Evolutionary conservation across 306 rosid genomes (phyloP).

Genomic region (Pterocarpus macrocarpus): DNA sequence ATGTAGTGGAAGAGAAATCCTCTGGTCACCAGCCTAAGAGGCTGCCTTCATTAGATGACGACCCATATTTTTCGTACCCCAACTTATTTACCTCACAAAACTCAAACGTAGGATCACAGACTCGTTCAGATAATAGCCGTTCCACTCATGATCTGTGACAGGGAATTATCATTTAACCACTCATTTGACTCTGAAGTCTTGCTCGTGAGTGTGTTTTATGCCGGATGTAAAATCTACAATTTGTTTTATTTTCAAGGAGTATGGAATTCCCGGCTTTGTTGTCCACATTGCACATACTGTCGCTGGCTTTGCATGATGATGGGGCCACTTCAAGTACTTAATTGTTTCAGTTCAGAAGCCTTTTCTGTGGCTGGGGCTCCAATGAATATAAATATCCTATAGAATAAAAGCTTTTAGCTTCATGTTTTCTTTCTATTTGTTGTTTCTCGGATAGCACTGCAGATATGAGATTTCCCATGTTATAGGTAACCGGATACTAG

Average conservation of each 20-base stretch:
- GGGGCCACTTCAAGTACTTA: conserved; percentile 11
- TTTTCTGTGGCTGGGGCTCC: conserved; percentile 20
- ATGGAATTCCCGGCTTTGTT: conserved; percentile 27
- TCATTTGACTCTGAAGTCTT: conserved; percentile 40
- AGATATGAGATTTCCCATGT: not conserved
- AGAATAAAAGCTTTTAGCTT: conserved; percentile 37
- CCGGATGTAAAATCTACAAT: conserved; percentile 28
- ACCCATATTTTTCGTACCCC: conserved; percentile 78
- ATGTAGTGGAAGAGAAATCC: conserved; percentile 45
- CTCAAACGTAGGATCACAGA: conserved; percentile 58
- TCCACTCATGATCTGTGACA: conserved; percentile 55
- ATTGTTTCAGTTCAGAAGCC: conserved; percentile 36
- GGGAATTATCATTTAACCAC: not conserved
- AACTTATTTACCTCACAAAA: conserved; percentile 76
- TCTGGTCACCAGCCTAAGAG: conserved; percentile 68
- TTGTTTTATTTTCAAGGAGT: conserved; percentile 28
- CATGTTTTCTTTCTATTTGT: conserved; percentile 6
- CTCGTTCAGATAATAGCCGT: conserved; percentile 61
- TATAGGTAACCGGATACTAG: conserved; percentile 2
- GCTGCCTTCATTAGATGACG: conserved; percentile 83
- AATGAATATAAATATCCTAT: conserved; percentile 22
- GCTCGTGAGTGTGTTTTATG: conserved; percentile 41
- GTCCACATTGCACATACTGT: not conserved
- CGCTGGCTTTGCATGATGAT: conserved; percentile 39
- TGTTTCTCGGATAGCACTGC: not conserved